Evolutionary conservation across 2,329 filamentous ascomycete species (phyloP).

Genomic region (Plenodomus tracheiphilus): DNA sequence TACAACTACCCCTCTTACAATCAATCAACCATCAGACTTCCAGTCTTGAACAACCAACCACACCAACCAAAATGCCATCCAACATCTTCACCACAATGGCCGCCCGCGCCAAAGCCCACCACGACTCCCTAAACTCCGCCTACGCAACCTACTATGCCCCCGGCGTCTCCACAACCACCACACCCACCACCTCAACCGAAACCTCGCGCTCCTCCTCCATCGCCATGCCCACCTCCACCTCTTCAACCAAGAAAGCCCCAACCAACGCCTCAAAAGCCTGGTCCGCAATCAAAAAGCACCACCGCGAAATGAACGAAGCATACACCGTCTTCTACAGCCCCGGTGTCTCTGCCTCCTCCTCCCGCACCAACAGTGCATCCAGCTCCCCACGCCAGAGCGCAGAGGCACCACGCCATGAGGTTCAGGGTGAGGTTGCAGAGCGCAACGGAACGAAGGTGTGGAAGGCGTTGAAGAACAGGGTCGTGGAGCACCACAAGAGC

Average conservation of each 20-base stretch:
- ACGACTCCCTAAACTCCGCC: slow-evolving; percentile 33
- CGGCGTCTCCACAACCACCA: slow-evolving; percentile 7
- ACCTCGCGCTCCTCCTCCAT: slow-evolving; percentile 25
- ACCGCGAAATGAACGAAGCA: slow-evolving; percentile 34
- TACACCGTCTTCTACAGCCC: slow-evolving; percentile 33
- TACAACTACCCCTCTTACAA: neutral
- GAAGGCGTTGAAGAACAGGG: slow-evolving; percentile 30
- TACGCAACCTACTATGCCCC: slow-evolving; percentile 28
- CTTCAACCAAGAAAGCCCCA: slow-evolving; percentile 12
- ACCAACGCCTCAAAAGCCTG: slow-evolving; percentile 30
- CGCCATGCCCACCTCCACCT: slow-evolving; percentile 7
- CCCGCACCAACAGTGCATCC: slow-evolving; percentile 8
- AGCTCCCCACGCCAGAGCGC: slow-evolving; percentile 17
- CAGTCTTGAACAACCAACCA: slow-evolving; percentile 8
- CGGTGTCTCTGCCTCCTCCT: slow-evolving; percentile 12
- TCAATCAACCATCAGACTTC: slow-evolving; percentile 5
- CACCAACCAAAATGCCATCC: slow-evolving; percentile 24
- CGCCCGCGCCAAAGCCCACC: slow-evolving; percentile 35
- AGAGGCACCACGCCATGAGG: slow-evolving; percentile 14
- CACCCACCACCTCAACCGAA: slow-evolving; percentile 8
- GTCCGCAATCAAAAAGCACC: slow-evolving; percentile 37
- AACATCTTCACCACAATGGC: slow-evolving; percentile 25
- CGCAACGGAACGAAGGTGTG: slow-evolving; percentile 30
- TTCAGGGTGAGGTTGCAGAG: slow-evolving; percentile 8
- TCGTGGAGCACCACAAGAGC: slow-evolving; percentile 36